Conservation (phyloP, 495 filamentous ascomycete genomes). For the Neurospora sp. region DNA sequence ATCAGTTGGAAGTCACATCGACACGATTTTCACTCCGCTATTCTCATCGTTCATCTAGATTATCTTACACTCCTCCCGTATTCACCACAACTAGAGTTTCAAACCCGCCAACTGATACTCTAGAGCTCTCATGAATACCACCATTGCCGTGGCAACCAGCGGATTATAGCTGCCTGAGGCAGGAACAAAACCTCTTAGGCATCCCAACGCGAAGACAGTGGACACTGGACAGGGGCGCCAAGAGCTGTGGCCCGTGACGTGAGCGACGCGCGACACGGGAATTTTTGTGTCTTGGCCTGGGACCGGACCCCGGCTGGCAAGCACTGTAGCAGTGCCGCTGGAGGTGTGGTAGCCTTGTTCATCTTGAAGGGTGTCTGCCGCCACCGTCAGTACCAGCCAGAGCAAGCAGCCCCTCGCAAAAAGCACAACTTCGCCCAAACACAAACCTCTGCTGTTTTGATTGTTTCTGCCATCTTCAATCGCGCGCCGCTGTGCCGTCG, state of each 20-base stretch:
- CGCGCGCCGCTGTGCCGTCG: slow-evolving; percentile 17
- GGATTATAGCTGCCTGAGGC: slow-evolving; percentile 4
- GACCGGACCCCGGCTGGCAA: not conserved
- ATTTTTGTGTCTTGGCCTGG: slow-evolving; percentile 3
- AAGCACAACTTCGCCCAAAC: slow-evolving; percentile 6
- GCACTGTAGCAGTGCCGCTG: not conserved
- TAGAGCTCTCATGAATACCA: not conserved
- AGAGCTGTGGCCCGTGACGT: not conserved
- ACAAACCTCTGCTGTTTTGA: slow-evolving; percentile 7
- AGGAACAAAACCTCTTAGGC: slow-evolving; percentile 5
- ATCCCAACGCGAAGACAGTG: not conserved
- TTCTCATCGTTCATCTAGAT: not conserved
- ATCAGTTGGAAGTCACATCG: not conserved
- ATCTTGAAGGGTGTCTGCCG: slow-evolving; percentile 4
- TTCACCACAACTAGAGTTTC: not conserved
- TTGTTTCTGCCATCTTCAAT: slow-evolving; percentile 17
- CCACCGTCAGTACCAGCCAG: not conserved
- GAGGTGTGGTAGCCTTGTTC: slow-evolving; percentile 2
- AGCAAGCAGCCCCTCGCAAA: not conserved
- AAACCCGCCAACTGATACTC: not conserved
- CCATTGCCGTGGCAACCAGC: not conserved
- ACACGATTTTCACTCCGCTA: not conserved
- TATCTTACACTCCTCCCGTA: not conserved
- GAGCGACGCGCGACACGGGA: slow-evolving; percentile 2
- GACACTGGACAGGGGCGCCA: not conserved